Conservation (phyloP, 306 rosid species). For the Hippophae tibetana region DNA sequence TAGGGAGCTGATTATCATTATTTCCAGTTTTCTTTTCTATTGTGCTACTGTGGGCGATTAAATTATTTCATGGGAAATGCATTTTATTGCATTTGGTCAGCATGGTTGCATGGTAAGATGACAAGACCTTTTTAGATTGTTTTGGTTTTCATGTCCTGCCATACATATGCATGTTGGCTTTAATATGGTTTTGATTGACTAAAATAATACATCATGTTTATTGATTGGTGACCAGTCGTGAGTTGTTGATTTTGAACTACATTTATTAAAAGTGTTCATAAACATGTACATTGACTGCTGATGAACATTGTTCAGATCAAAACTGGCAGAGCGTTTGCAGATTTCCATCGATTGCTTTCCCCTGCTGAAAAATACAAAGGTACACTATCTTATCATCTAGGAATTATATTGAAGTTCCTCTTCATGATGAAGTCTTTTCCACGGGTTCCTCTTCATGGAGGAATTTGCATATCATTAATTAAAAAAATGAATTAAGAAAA, state of each 20-base stretch:
- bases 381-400: slow-evolving; percentile 6
- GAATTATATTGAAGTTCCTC: neutral
- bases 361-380: slow-evolving; percentile 63
- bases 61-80: neutral
- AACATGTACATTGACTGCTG: slow-evolving; percentile 2
- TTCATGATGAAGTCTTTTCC: neutral
- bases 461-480: neutral
- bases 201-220: neutral
- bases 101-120: neutral
- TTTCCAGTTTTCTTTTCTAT: no score
- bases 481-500: neutral
- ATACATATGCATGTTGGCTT: neutral
- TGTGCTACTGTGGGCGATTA: no score
- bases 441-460: neutral
- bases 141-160: neutral
- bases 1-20: no score
- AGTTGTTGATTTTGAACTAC: neutral
- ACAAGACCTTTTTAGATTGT: neutral
- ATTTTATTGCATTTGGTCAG: neutral
- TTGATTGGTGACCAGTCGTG: neutral
- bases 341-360: slow-evolving; percentile 66
- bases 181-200: neutral
- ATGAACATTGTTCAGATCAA: slow-evolving; percentile 35
- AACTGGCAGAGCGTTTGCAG: slow-evolving; percentile 43
- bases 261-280: slow-evolving; percentile 2